Evolutionary conservation across 192 early-diverging fungal genomes (phyloP).

Genomic region (Endogone sp.): DNA sequence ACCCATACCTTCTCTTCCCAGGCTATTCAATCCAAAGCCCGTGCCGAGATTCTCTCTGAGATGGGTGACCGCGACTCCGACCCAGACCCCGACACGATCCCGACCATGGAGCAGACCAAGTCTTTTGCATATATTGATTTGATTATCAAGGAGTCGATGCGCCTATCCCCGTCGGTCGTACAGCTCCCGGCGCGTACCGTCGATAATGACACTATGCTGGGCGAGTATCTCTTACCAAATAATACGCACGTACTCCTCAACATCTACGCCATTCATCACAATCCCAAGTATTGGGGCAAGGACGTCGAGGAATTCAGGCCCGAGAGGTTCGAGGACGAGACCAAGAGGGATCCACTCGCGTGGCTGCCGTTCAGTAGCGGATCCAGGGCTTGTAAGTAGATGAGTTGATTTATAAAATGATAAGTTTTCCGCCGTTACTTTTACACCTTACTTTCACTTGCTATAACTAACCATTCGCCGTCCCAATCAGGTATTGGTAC

Average conservation of each 20-base stretch:
- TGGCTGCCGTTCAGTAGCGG: not conserved
- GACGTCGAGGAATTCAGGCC: constrained; percentile 41
- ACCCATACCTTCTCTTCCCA: not conserved
- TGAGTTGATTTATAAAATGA: not conserved
- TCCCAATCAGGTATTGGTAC: constrained; percentile 49
- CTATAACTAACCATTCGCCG: no score
- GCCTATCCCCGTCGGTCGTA: constrained; percentile 2
- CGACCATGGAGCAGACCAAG: constrained; percentile 12
- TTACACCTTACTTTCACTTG: no score
- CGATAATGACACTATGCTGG: constrained; percentile 18
- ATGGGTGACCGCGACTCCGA: not conserved
- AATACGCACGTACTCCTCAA: constrained; percentile 37
- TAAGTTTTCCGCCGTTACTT: no score
- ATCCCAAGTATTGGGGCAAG: constrained; percentile 26
- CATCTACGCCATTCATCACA: constrained; percentile 40
- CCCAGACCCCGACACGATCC: not conserved
- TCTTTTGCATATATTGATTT: not conserved
- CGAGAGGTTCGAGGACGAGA: constrained; percentile 36
- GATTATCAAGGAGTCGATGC: constrained; percentile 9
- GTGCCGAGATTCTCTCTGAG: not conserved
- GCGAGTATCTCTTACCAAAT: constrained; percentile 37
- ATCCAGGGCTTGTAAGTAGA: not conserved
- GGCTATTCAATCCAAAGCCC: not conserved
- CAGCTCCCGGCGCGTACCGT: constrained; percentile 7
- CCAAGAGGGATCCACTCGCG: not conserved